These are phyloP conservation scores for Agaricus blazei DNA, from an alignment of 768 basidiomycete species.

Conservation along the genomic window DNA sequence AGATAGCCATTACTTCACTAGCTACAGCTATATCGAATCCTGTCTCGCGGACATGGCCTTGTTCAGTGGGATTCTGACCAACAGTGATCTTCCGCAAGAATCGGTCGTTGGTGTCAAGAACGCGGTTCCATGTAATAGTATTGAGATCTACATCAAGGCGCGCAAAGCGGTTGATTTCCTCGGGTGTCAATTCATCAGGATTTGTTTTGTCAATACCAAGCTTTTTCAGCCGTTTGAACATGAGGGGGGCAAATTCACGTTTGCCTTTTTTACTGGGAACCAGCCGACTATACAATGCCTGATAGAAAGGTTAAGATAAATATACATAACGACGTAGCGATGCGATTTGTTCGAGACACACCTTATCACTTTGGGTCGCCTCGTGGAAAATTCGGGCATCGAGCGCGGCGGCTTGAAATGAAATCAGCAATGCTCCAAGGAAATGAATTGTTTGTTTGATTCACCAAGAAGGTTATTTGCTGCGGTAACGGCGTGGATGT, in stretches of 20 bases:
- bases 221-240: constrained; percentile 93
- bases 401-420: constrained; percentile 75
- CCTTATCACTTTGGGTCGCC: constrained; percentile 92
- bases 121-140: constrained; percentile 98
- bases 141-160: constrained; percentile 86
- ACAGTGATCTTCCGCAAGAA: constrained; percentile 93
- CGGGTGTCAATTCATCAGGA: constrained; percentile 87
- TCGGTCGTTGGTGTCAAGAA: constrained; percentile 94
- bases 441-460: constrained; percentile 11
- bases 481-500: constrained; percentile 96
- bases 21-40: constrained; percentile 98
- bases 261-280: constrained; percentile 92
- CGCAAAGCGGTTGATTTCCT: constrained; percentile 87
- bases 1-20: constrained; percentile 96
- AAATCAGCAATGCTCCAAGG: constrained; percentile 8
- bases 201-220: constrained; percentile 93
- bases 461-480: constrained; percentile 93
- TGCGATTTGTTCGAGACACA: constrained; percentile 12
- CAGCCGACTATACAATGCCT: constrained; percentile 86
- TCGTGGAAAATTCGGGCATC: constrained; percentile 99
- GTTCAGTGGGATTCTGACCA: constrained; percentile 86
- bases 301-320: neutral
- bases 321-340: neutral
- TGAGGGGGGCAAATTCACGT: constrained; percentile 91
- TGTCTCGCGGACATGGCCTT: constrained; percentile 82